Conservation (phyloP, 106 monocot genomes). For the Narthecium ossifragum region DNA sequence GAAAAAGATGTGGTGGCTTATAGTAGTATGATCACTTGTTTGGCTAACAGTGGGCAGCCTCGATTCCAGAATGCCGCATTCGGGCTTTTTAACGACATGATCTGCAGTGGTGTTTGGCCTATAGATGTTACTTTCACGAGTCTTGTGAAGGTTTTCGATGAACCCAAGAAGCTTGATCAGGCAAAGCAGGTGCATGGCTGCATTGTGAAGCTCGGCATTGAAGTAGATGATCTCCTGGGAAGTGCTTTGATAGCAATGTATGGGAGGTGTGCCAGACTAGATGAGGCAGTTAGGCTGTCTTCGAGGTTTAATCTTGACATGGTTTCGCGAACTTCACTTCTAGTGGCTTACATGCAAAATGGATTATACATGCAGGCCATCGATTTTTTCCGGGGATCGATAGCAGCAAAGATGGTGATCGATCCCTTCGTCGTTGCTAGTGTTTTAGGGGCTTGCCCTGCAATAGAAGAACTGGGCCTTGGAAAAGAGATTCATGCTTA, state of each 20-base stretch:
- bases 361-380: constrained; percentile 29
- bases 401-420: constrained; percentile 17
- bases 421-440: constrained; percentile 41
- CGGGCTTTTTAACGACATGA: constrained; percentile 46
- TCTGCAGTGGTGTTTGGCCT: constrained; percentile 34
- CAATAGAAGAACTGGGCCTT: constrained; percentile 8
- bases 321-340: constrained; percentile 51
- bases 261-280: constrained; percentile 51
- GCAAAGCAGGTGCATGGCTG: constrained; percentile 57
- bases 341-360: constrained; percentile 47
- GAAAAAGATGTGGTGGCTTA: constrained; percentile 37
- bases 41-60: constrained; percentile 16
- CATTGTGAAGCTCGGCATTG: constrained; percentile 43
- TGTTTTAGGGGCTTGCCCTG: constrained; percentile 30
- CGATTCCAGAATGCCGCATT: constrained; percentile 13
- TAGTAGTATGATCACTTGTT: constrained; percentile 52
- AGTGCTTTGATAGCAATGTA: constrained; percentile 57
- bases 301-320: constrained; percentile 19
- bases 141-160: constrained; percentile 49
- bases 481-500: constrained; percentile 58
- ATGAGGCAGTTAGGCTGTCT: constrained; percentile 38
- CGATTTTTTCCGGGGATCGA: constrained; percentile 34
- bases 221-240: constrained; percentile 34
- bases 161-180: constrained; percentile 24
- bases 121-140: constrained; percentile 42